Conservation (phyloP, 1,139 yeast genomes). For the Candida sp. region DNA sequence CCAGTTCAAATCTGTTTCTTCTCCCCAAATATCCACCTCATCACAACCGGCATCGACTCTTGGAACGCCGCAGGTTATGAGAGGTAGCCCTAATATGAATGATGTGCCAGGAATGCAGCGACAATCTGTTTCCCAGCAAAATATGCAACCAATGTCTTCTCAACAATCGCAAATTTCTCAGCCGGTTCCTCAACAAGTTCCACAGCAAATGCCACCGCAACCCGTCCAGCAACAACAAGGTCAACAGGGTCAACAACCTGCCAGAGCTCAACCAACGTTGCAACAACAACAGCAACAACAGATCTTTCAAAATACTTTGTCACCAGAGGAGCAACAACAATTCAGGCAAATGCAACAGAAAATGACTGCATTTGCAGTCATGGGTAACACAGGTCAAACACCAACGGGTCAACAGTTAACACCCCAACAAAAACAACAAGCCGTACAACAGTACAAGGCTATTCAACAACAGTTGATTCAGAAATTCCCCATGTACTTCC, state of each 20-base stretch:
- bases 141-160: conserved; percentile 3
- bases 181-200: conserved; percentile 5
- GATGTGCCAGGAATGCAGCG: conserved; percentile 3
- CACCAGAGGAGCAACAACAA: conserved; percentile 43
- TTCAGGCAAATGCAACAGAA: conserved; percentile 42
- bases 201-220: conserved; percentile 5
- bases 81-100: neutral
- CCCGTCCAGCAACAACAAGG: conserved; percentile 7
- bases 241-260: conserved; percentile 8
- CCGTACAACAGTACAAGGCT: conserved; percentile 41
- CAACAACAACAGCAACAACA: conserved; percentile 47
- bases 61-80: conserved; percentile 3
- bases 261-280: conserved; percentile 8
- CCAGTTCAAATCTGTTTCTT: neutral
- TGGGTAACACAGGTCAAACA: conserved; percentile 45
- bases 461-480: conserved; percentile 43
- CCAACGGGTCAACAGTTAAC: conserved; percentile 42
- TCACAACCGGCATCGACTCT: conserved; percentile 10
- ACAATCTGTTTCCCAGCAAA: conserved; percentile 6
- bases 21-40: conserved; percentile 8
- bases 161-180: conserved; percentile 4
- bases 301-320: conserved; percentile 38
- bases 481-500: conserved; percentile 44
- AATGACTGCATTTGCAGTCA: conserved; percentile 40
- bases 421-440: conserved; percentile 46